Evolutionary conservation across 2,329 filamentous ascomycete genomes (phyloP), one percentile per base, ranked within the genome.

Genomic region (Chaetomiaceae sp.): DNA sequence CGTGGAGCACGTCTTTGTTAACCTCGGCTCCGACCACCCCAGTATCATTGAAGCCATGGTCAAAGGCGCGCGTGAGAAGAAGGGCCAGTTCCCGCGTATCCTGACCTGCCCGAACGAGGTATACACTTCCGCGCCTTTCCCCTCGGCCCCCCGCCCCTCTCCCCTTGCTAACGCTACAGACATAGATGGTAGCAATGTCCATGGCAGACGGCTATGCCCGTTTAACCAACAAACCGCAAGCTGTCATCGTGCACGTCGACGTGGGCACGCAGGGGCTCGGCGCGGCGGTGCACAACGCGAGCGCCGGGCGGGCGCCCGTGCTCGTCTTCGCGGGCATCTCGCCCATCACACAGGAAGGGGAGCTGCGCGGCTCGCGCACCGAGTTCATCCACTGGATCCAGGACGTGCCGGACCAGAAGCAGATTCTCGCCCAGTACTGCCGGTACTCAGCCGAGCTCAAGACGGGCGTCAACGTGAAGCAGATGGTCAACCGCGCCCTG

Each of bases 371-470:
- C 2, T 67, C 65, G 0, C 65, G 70, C 30, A 72, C 69, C 38
- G 70, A 72, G 61, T 66, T 73, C 61, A 74, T 74, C 60, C 72
- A 75, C 59, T 75, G 68, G 67, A 66, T 71, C 48, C 71, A 73
- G 58, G 70, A 73, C 47, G 69, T 70, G 13, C 70, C 69, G 5
- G 70, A 73, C 57, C 71, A 73, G 56, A 68, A 70, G 55, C 65
- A 67, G 34, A 73, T 95, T 54, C 74, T 95, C 3, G 75, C 81
- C 0, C 90, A 95, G 71, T 95, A 95, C 69, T 95, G 90, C 67
- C 80, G 90, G 9, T 95, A 94, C 64, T 73, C 85, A 0, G 89
- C 78, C 3, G 90, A 95, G 72, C 84, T 95, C 68, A 91, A 90
- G 72, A 86, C 86, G 2, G 89, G 89, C 14, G 81, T 81, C 65